Evolutionary conservation across 2,329 filamentous ascomycete genomes (phyloP), one percentile per base, ranked within the genome.

Genomic region (Ophiostoma quercus): DNA sequence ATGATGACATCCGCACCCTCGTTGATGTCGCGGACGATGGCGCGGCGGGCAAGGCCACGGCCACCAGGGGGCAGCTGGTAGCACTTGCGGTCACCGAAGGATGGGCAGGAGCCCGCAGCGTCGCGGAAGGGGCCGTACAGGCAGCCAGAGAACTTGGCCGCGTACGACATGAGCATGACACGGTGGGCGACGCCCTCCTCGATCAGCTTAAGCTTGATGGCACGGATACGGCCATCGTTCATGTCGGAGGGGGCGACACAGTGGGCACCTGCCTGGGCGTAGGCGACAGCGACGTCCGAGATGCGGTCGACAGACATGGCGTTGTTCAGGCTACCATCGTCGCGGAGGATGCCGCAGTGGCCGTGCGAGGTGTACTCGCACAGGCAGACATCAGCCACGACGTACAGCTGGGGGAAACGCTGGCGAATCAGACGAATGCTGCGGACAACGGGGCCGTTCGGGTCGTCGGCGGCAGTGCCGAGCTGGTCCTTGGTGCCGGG

Each of bases 331-430:
- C 88, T 91, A 73, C 93, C 93, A 78, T 99, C 95, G 74, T 97
- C 93, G 70, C 93, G 88, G 65, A 99, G 85, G 75, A 99, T 97
- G 68, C 95, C 95, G 78, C 95, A 99, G 83, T 99, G 95, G 63
- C 95, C 95, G 79, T 99, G 95, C 7, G 92, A 95, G 0, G 95
- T 99, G 82, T 99, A 99, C 81, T 99, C 95, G 85, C 95, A 99
- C 8, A 99, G 89, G 78, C 95, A 98, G 71, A 99, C 95, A 78
- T 99, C 95, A 71, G 90, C 88, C 74, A 90, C 89, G 75, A 99
- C 92, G 82, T 96, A 98, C 71, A 99, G 86, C 72, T 92, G 88
- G 1, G 95, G 95, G 80, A 97, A 98, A 54, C 88, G 85, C 74
- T 91, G 87, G 74, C 92, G 90, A 70, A 99, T 85, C 39, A 97